A percentile compares a stretch with the other conserved stretches of the same genome.
phyloP scores from a whole-genome alignment of 2,329 filamentous ascomycete genomes.

The Fusarium caatingaense region DNA sequence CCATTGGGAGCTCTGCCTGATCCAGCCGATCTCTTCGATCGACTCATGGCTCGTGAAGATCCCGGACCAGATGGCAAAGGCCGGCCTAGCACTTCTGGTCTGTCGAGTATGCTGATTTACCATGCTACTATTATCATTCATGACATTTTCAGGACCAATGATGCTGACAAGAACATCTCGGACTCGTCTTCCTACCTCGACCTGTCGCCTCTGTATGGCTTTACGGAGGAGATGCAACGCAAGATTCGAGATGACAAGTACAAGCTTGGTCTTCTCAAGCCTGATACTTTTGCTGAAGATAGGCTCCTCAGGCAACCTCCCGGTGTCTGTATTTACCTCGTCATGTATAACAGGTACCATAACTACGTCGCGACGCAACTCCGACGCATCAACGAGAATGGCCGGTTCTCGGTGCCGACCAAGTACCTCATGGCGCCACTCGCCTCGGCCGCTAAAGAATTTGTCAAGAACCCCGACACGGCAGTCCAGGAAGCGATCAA shows the following conservation, averaged over 20 bases:
- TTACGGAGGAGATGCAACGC: constrained; percentile 49
- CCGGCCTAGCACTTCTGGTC: constrained; percentile 45
- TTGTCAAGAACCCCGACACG: neutral
- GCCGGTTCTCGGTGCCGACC: constrained; percentile 48
- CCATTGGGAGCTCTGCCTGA: constrained; percentile 46
- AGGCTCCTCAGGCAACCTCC: constrained; percentile 73
- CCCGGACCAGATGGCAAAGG: constrained; percentile 47
- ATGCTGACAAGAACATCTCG: constrained; percentile 46
- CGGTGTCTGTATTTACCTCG: constrained; percentile 73
- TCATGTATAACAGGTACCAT: constrained; percentile 82
- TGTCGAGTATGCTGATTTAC: constrained; percentile 61
- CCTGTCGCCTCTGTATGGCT: constrained; percentile 58
- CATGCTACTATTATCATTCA: constrained; percentile 65
- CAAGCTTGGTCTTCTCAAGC: constrained; percentile 55
- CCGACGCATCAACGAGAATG: constrained; percentile 58
- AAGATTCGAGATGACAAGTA: constrained; percentile 49
- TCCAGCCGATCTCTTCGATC: constrained; percentile 48
- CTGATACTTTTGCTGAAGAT: constrained; percentile 74
- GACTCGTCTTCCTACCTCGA: constrained; percentile 61
- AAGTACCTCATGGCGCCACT: constrained; percentile 5
- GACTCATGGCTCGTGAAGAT: constrained; percentile 44
- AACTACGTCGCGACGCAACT: constrained; percentile 82
- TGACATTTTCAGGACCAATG: constrained; percentile 58
- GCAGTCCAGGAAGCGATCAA: neutral
- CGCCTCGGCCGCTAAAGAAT: neutral